phyloP scores from a whole-genome alignment of 768 basidiomycete genomes.

The Gymnopilus dilepis region DNA sequence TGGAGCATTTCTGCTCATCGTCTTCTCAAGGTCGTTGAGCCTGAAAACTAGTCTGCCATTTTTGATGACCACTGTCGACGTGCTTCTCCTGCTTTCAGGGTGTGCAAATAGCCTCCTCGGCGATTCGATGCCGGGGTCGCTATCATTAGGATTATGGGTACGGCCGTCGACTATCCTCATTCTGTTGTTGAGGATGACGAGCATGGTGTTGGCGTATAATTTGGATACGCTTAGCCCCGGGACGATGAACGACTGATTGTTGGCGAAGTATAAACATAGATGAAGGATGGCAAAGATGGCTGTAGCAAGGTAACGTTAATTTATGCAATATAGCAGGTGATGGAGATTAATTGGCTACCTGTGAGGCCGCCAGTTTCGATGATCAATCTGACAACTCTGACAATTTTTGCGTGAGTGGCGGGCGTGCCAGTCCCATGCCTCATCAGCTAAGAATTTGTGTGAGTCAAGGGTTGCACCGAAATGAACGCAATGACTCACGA shows the following conservation, averaged over 20 bases:
- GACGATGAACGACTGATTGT: constrained; percentile 27
- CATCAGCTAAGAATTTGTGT: constrained; percentile 26
- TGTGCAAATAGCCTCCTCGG: not conserved
- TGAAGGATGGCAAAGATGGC: constrained; percentile 32
- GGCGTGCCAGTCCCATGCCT: constrained; percentile 33
- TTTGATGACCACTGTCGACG: constrained; percentile 21
- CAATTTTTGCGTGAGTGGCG: constrained; percentile 33
- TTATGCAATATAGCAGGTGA: not conserved
- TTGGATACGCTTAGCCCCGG: constrained; percentile 34
- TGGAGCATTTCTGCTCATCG: constrained; percentile 2
- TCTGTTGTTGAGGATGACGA: constrained; percentile 35
- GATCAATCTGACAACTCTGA: constrained; percentile 32
- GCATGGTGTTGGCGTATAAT: constrained; percentile 37
- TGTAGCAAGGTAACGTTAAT: constrained; percentile 4
- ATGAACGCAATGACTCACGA: constrained; percentile 23
- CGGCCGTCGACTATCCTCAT: constrained; percentile 19
- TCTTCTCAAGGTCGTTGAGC: constrained; percentile 15
- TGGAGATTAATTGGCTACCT: constrained; percentile 24
- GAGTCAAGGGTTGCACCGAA: not conserved
- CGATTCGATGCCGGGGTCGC: constrained; percentile 6
- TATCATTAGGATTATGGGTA: not conserved
- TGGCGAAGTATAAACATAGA: constrained; percentile 34
- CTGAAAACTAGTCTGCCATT: constrained; percentile 20
- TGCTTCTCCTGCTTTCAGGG: not conserved
- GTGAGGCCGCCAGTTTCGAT: constrained; percentile 38